Percentiles rank a stretch among this genome's conserved stretches.
These are phyloP conservation scores for Penicillium concentricum DNA, from an alignment of 2,329 filamentous ascomycete genomes.

Conservation along the genomic window DNA sequence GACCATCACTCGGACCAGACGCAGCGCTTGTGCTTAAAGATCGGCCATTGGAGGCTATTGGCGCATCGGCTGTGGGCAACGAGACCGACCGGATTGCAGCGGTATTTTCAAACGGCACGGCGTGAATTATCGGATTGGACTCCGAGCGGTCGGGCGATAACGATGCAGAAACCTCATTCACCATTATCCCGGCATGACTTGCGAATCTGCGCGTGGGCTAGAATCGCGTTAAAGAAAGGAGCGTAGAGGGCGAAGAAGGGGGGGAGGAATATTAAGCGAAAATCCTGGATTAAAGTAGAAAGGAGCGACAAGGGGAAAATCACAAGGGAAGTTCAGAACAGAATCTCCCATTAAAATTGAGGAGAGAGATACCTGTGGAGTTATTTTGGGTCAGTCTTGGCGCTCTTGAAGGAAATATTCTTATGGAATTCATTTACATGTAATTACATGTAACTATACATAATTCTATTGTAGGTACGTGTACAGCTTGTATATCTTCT, in stretches of 20 bases:
- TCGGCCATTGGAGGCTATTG: constrained; percentile 24
- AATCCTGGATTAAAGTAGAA: constrained; percentile 3
- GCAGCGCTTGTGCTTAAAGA: constrained; percentile 27
- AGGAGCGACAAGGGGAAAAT: constrained; percentile 13
- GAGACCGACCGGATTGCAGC: constrained; percentile 31
- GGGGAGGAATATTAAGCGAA: constrained; percentile 1
- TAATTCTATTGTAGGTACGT: background rate
- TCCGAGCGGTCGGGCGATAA: constrained; percentile 27
- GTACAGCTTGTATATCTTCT: background rate
- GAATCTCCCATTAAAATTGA: constrained; percentile 18
- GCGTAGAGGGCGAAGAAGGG: constrained; percentile 5
- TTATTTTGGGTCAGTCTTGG: constrained; percentile 22
- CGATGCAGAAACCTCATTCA: constrained; percentile 30
- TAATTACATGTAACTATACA: background rate
- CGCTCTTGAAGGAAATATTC: background rate
- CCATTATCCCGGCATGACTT: constrained; percentile 41
- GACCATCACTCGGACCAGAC: constrained; percentile 16
- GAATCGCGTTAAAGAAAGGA: constrained; percentile 10
- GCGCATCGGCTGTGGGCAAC: constrained; percentile 24
- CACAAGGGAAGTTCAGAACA: background rate
- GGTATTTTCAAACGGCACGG: constrained; percentile 30
- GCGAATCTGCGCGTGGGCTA: constrained; percentile 10
- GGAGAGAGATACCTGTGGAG: constrained; percentile 15
- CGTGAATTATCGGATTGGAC: constrained; percentile 24
- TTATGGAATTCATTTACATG: background rate